A percentile compares a stretch with the other conserved stretches of the same genome.
These are phyloP conservation scores for Zoysia matrella DNA, from an alignment of 202 grass and related monocot genomes.

Conservation along the genomic window DNA sequence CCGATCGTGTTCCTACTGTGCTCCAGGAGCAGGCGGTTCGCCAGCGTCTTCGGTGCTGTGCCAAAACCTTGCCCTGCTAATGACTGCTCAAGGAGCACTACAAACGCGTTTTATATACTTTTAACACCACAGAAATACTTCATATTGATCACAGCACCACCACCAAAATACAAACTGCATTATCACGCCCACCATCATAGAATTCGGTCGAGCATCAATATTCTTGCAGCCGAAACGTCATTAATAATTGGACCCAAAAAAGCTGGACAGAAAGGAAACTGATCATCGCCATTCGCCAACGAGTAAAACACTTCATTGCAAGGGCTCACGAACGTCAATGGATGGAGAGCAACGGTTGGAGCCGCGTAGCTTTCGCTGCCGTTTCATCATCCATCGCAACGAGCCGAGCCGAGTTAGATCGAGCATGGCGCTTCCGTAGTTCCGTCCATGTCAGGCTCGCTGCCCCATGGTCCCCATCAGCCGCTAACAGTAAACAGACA, in stretches of 20 bases:
- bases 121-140: neutral
- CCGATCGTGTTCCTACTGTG: neutral
- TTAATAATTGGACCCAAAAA: slow-evolving; percentile 16
- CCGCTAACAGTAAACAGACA: neutral
- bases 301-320: slow-evolving; percentile 26
- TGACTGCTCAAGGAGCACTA: too few relatives aligned
- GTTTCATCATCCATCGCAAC: slow-evolving; percentile 26
- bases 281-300: neutral
- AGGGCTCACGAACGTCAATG: neutral
- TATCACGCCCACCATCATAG: neutral
- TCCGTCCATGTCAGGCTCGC: slow-evolving; percentile 23
- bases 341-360: slow-evolving; percentile 39
- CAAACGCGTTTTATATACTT: neutral
- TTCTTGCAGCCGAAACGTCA: neutral
- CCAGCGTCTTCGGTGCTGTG: too few relatives aligned
- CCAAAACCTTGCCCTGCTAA: too few relatives aligned
- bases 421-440: neutral
- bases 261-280: neutral
- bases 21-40: too few relatives aligned
- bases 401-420: neutral
- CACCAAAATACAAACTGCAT: too few relatives aligned
- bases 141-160: neutral
- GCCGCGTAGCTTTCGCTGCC: slow-evolving; percentile 31
- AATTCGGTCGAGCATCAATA: neutral
- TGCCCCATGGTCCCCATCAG: slow-evolving; percentile 10